Conservation (phyloP, 192 early-diverging fungal genomes). For the Umbelopsis isabellina region DNA sequence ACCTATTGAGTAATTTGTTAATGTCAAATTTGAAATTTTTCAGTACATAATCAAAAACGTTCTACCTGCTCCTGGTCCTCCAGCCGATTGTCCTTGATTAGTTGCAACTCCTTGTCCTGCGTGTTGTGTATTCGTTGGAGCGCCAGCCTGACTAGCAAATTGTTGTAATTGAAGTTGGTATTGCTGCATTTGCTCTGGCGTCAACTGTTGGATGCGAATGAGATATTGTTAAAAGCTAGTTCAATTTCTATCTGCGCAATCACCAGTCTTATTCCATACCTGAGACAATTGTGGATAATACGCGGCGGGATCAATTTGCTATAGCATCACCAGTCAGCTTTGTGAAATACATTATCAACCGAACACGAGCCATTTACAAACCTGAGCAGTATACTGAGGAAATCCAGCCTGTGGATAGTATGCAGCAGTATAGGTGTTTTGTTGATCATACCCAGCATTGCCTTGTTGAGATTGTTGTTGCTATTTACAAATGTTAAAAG, state of each 20-base stretch:
- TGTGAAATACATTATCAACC: conserved; percentile 3
- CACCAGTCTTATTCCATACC: conserved; percentile 17
- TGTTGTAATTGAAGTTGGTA: conserved; percentile 45
- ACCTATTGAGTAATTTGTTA: background rate
- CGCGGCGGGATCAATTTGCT: conserved; percentile 36
- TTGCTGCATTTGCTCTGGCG: conserved; percentile 44
- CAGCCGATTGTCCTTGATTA: background rate
- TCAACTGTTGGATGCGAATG: conserved; percentile 27
- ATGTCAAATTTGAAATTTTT: no score
- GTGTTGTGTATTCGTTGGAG: background rate
- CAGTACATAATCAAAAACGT: no score
- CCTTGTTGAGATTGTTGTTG: conserved; percentile 22
- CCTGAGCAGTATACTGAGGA: conserved; percentile 26
- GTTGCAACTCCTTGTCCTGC: background rate
- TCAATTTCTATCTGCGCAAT: background rate
- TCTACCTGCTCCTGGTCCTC: background rate
- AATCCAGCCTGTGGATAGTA: conserved; percentile 28
- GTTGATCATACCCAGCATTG: conserved; percentile 35
- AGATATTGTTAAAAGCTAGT: background rate
- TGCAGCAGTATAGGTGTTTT: conserved; percentile 30
- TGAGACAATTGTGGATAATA: conserved; percentile 42
- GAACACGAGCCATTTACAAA: background rate
- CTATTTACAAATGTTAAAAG: background rate
- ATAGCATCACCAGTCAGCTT: background rate
- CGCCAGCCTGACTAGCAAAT: conserved; percentile 25